These are phyloP conservation scores for Pezicula radicicola DNA, from an alignment of 2,329 filamentous ascomycete genomes.

Conservation along the genomic window DNA sequence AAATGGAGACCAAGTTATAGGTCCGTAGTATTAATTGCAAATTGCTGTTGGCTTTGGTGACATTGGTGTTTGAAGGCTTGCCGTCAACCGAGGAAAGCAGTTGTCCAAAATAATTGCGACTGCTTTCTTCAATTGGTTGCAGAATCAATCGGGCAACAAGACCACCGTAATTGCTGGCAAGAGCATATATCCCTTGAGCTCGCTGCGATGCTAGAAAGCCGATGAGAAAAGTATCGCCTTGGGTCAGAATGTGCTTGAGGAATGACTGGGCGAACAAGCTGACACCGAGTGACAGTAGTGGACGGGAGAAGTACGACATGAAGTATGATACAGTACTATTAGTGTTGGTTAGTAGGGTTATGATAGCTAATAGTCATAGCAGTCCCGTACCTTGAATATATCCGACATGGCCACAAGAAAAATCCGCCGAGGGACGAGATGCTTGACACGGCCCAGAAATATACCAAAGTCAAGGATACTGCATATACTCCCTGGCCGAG, in stretches of 20 bases:
- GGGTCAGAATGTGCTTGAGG: constrained; percentile 90
- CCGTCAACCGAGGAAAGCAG: constrained; percentile 51
- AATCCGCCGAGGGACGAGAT: constrained; percentile 60
- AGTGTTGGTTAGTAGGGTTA: constrained; percentile 5
- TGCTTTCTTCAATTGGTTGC: constrained; percentile 93
- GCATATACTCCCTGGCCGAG: constrained; percentile 82
- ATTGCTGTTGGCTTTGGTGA: constrained; percentile 44
- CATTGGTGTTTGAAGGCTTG: constrained; percentile 21
- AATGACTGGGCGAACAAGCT: constrained; percentile 85
- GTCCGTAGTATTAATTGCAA: constrained; percentile 64
- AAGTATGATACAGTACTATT: constrained; percentile 18
- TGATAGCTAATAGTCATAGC: background rate
- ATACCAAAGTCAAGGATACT: constrained; percentile 64
- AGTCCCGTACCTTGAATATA: constrained; percentile 28
- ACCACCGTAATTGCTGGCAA: constrained; percentile 93
- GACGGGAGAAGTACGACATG: constrained; percentile 55
- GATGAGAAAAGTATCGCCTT: constrained; percentile 90
- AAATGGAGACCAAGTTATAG: constrained; percentile 71
- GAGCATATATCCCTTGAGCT: constrained; percentile 86
- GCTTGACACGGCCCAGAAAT: constrained; percentile 57
- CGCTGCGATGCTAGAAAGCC: constrained; percentile 71
- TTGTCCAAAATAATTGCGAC: constrained; percentile 83
- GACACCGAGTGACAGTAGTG: constrained; percentile 69
- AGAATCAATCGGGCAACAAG: constrained; percentile 85
- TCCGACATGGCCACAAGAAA: constrained; percentile 57